A percentile compares a stretch with the other conserved stretches of the same genome.
Evolutionary conservation across 164 flowering plant species (phyloP).

Genomic region (Hamamelis virginiana): DNA sequence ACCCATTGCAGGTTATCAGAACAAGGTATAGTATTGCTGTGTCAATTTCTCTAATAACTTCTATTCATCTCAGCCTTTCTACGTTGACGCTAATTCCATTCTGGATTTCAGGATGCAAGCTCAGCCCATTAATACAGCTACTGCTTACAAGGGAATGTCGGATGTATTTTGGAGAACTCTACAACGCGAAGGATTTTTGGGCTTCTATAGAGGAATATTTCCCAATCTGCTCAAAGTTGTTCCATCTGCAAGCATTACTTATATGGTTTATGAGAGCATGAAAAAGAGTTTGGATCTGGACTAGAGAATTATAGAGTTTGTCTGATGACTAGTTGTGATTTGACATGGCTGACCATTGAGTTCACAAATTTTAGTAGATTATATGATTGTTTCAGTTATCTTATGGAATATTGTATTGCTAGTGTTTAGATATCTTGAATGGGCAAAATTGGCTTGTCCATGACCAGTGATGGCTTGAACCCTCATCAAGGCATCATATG

Average conservation of each 20-base stretch:
- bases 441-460: constrained; percentile 15
- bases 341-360: constrained; percentile 20
- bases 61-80: not conserved
- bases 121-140: constrained; percentile 34
- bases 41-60: not conserved
- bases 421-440: constrained; percentile 5
- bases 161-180: constrained; percentile 76
- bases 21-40: constrained; percentile 58
- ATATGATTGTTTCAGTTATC: constrained; percentile 8
- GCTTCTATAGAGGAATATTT: constrained; percentile 89
- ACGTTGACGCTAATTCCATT: too few species aligned
- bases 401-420: not conserved
- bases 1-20: constrained; percentile 93
- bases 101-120: constrained; percentile 79
- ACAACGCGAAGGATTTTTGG: constrained; percentile 64
- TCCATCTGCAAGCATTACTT: constrained; percentile 95
- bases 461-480: not conserved
- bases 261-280: constrained; percentile 85
- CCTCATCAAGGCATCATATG: constrained; percentile 3
- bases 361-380: constrained; percentile 6
- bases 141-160: constrained; percentile 71
- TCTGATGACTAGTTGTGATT: not conserved
- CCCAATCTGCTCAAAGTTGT: constrained; percentile 92
- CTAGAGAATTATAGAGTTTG: constrained; percentile 18
- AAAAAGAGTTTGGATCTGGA: constrained; percentile 77